Evolutionary conservation across 768 basidiomycete species (phyloP), one percentile per base, ranked within the genome.

Genomic region (Lentinula guzmanii): DNA sequence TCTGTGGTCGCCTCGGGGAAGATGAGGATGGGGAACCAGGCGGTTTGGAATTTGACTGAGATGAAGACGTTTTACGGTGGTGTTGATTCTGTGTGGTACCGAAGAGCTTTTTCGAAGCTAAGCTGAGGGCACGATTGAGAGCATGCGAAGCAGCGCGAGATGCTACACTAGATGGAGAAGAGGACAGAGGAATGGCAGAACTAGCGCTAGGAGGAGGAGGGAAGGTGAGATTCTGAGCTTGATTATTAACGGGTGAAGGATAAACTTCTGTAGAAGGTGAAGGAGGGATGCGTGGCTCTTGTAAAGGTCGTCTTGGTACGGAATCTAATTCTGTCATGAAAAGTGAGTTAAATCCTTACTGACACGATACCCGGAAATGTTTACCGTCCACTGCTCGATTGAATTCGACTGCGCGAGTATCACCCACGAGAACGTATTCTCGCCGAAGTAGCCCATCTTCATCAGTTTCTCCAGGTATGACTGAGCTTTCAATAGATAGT

Each of bases 341-440:
- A n/a, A 2, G 48, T 18, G 16, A 48, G 28, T 39, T 57, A 50
- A 42, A 52, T 52, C 10, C 28, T 50, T 15, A 33, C 11, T 7
- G 8, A 7, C 13, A 53, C 42, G 28, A 45, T 18, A 11, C 43
- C 8, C 16, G 10, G 10, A 56, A 21, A 35, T 52, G 31, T 28
- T 67, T 63, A 91, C 95, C 95, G 76, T 98, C 96, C 1, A 96
- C 89, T 2, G 93, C 84, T 15, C 86, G 85, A 70, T 93, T 93
- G 71, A 98, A 93, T 70, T 98, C 95, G 2, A 98, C 90, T 1
- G 91, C 91, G 54, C 88, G 82, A 58, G 83, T 85, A 71, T 99
- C 94, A 46, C 90, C 95, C 1, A 98, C 91, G 1, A 99, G 83
- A 0, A 98, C 96, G 67, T 99, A 99, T 68, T 98, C 96, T 64